Conservation (phyloP, 2,329 filamentous ascomycete species). For the Teratosphaeria nubilosa region DNA sequence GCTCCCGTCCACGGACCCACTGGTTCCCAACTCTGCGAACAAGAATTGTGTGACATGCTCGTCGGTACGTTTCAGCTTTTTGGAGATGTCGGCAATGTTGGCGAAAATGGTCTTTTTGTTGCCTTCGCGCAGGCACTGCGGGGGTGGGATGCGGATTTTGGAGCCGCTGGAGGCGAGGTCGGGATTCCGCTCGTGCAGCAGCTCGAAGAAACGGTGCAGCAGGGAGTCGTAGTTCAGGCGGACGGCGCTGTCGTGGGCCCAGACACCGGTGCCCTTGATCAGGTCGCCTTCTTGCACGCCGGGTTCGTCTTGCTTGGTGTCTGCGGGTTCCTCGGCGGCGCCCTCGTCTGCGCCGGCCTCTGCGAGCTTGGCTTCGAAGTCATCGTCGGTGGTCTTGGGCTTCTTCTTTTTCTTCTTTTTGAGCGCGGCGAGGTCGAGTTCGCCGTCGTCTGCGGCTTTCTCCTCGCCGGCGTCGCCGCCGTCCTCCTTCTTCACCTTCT, state of each 20-base stretch:
- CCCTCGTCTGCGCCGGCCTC: conserved; percentile 49
- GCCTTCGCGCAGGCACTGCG: conserved; percentile 97
- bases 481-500: conserved; percentile 30
- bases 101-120: conserved; percentile 99
- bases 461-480: conserved; percentile 27
- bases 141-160: conserved; percentile 98
- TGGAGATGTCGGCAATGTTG: conserved; percentile 97
- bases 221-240: conserved; percentile 77
- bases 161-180: conserved; percentile 61
- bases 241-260: conserved; percentile 69
- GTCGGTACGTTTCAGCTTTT: conserved; percentile 97
- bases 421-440: conserved; percentile 56
- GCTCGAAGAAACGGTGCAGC: conserved; percentile 84
- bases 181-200: conserved; percentile 91
- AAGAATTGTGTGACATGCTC: conserved; percentile 88
- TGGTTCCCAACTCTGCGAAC: conserved; percentile 96
- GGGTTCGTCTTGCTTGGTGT: conserved; percentile 33
- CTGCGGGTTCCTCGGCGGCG: conserved; percentile 40
- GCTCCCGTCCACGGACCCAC: conserved; percentile 85
- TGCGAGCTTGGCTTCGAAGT: conserved; percentile 58
- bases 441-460: conserved; percentile 46
- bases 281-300: conserved; percentile 59
- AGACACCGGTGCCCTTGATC: conserved; percentile 81
- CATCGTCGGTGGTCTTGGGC: conserved; percentile 49
- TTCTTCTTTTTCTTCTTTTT: conserved; percentile 84